A percentile compares a stretch with the other conserved stretches of the same genome.
phyloP scores from a whole-genome alignment of 176 grass and related monocot genomes.

The Eragrostis curvula region DNA sequence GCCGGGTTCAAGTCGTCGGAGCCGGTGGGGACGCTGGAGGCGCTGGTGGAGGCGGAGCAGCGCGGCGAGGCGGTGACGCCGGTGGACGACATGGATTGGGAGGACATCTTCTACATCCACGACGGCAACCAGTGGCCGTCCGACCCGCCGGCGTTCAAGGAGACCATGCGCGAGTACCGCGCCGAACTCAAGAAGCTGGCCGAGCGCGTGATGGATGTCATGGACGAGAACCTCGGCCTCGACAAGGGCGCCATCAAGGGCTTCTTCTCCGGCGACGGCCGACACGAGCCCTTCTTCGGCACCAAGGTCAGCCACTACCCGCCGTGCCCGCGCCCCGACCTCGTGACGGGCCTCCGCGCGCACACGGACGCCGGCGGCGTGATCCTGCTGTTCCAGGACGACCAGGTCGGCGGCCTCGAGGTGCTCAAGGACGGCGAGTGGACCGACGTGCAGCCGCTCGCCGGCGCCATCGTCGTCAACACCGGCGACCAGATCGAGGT shows the following conservation, averaged over 20 bases:
- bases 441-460: constrained; percentile 64
- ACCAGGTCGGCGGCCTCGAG: constrained; percentile 60
- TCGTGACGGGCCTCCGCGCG: constrained; percentile 59
- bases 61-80: constrained; percentile 33
- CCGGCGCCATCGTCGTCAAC: constrained; percentile 67
- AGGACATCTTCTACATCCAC: constrained; percentile 67
- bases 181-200: constrained; percentile 45
- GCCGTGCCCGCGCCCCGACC: constrained; percentile 71
- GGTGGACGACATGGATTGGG: constrained; percentile 66
- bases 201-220: constrained; percentile 48
- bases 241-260: constrained; percentile 43
- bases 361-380: constrained; percentile 78
- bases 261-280: constrained; percentile 47
- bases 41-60: constrained; percentile 17
- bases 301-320: constrained; percentile 89
- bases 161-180: constrained; percentile 74
- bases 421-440: constrained; percentile 65
- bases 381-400: constrained; percentile 77
- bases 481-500: constrained; percentile 81
- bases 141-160: constrained; percentile 53
- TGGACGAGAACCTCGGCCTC: constrained; percentile 69
- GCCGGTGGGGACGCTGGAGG: constrained; percentile 37
- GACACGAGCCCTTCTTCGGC: constrained; percentile 49
- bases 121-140: constrained; percentile 57
- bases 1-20: constrained; percentile 49